phyloP scores from a whole-genome alignment of 2,329 filamentous ascomycete genomes.

The Colletotrichum australisinense region DNA sequence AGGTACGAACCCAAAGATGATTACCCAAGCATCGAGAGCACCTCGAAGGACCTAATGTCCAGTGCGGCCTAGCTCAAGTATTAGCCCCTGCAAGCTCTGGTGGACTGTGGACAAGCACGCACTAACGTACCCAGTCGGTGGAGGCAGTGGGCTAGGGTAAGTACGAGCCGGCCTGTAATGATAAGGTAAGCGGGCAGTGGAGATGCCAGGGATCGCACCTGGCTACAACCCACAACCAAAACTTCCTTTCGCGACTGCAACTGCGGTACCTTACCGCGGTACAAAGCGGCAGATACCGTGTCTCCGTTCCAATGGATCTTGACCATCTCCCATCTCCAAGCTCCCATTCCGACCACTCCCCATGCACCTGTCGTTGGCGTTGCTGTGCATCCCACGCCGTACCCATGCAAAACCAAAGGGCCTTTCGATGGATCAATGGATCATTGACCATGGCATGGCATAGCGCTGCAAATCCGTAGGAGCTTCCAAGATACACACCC shows the following conservation, averaged over 20 bases:
- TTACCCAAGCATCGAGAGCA: not conserved
- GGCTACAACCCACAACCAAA: not conserved
- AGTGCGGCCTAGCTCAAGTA: not conserved
- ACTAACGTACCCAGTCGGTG: not conserved
- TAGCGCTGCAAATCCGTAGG: not conserved
- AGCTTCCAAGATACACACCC: not conserved
- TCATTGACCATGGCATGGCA: not conserved
- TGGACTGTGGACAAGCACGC: not conserved
- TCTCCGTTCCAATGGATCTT: constrained; percentile 20
- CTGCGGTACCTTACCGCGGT: constrained; percentile 30
- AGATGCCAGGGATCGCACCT: not conserved
- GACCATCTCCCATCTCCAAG: not conserved
- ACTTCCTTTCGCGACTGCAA: constrained; percentile 7
- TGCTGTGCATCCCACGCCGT: constrained; percentile 4
- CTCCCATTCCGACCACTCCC: not conserved
- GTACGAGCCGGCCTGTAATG: constrained; percentile 30
- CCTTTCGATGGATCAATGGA: not conserved
- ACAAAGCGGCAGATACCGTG: constrained; percentile 27
- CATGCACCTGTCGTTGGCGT: not conserved
- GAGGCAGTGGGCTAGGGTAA: not conserved
- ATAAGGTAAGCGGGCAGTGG: constrained; percentile 35
- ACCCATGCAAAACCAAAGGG: constrained; percentile 15
- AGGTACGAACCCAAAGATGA: not conserved
- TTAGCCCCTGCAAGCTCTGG: constrained; percentile 1
- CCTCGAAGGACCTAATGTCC: not conserved